Conservation (phyloP, 2,329 filamentous ascomycete species). For the Botryosphaeria dothidea region DNA sequence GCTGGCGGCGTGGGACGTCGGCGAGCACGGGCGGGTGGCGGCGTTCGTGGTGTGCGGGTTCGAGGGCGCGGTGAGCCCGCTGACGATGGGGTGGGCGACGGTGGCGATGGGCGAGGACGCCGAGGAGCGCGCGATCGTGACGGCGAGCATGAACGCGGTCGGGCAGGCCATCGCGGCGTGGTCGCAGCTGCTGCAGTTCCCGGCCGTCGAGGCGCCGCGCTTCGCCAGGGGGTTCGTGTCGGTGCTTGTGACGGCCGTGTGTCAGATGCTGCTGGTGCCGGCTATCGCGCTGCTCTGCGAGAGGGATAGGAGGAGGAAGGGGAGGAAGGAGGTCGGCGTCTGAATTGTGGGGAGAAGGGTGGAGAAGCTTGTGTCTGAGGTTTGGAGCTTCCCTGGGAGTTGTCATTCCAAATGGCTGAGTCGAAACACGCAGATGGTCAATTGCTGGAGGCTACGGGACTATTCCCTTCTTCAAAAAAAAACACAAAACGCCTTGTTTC, state of each 20-base stretch:
- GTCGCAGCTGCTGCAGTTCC: slow-evolving; percentile 42
- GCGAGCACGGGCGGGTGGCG: slow-evolving; percentile 38
- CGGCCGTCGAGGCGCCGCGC: slow-evolving; percentile 37
- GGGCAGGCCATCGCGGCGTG: slow-evolving; percentile 45
- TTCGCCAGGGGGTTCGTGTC: slow-evolving; percentile 32
- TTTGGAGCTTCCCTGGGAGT: background rate
- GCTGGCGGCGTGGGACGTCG: slow-evolving; percentile 40
- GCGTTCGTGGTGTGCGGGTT: slow-evolving; percentile 43
- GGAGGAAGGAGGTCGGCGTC: background rate
- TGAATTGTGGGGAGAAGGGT: too few relatives aligned
- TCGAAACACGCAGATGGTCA: too few relatives aligned
- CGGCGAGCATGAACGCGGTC: slow-evolving; percentile 47
- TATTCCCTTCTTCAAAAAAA: background rate
- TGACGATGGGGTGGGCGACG: slow-evolving; percentile 45
- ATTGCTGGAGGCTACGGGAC: too few relatives aligned
- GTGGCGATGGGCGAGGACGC: slow-evolving; percentile 3
- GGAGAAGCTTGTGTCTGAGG: too few relatives aligned
- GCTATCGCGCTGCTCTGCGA: slow-evolving; percentile 7
- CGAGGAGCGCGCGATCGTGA: slow-evolving; percentile 45
- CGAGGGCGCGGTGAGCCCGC: slow-evolving; percentile 33
- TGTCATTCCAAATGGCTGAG: too few relatives aligned
- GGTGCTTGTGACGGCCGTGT: slow-evolving; percentile 35
- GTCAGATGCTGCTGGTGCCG: slow-evolving; percentile 30
- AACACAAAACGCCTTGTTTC: background rate
- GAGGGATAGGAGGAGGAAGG: slow-evolving; percentile 17